Evolutionary conservation across 495 filamentous ascomycete genomes (phyloP).

Genomic region (Aspergillus egyptiacus): DNA sequence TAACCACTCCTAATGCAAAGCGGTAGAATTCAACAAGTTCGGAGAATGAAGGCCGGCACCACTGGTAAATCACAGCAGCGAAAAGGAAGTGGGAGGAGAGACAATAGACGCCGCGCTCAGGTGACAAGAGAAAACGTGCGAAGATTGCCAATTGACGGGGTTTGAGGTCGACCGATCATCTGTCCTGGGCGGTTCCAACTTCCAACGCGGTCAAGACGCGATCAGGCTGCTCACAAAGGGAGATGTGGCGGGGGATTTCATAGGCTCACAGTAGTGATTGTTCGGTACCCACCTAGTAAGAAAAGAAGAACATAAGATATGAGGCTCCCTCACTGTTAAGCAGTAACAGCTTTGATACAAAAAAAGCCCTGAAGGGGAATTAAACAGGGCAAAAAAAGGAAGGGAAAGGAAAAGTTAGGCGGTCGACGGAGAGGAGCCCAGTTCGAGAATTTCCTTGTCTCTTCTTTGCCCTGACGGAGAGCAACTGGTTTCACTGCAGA

Average conservation of each 20-base stretch:
- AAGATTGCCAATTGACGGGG: conserved; percentile 6
- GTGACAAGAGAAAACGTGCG: not conserved
- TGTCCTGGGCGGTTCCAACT: conserved; percentile 12
- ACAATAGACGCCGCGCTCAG: not conserved
- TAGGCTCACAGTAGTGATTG: not conserved
- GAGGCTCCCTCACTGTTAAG: not conserved
- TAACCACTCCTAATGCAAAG: conserved; percentile 20
- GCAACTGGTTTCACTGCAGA: not conserved
- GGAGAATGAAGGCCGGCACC: not conserved
- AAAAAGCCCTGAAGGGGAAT: not conserved
- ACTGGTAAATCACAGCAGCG: too few species aligned
- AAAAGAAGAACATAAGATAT: not conserved
- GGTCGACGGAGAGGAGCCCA: conserved; percentile 2
- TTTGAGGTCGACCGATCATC: conserved; percentile 8
- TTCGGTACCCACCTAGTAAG: not conserved
- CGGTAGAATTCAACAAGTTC: conserved; percentile 4
- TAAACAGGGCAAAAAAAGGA: not conserved
- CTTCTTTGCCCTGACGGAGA: not conserved
- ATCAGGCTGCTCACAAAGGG: conserved; percentile 6
- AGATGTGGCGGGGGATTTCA: conserved; percentile 10
- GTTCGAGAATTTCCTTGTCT: conserved; percentile 1
- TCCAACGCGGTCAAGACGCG: conserved; percentile 15
- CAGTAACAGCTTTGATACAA: too few species aligned
- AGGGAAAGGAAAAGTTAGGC: conserved; percentile 8
- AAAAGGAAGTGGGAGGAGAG: not conserved